Base-by-base conservation (phyloP, 106 monocot genomes). In the Allium fistulosum region DNA sequence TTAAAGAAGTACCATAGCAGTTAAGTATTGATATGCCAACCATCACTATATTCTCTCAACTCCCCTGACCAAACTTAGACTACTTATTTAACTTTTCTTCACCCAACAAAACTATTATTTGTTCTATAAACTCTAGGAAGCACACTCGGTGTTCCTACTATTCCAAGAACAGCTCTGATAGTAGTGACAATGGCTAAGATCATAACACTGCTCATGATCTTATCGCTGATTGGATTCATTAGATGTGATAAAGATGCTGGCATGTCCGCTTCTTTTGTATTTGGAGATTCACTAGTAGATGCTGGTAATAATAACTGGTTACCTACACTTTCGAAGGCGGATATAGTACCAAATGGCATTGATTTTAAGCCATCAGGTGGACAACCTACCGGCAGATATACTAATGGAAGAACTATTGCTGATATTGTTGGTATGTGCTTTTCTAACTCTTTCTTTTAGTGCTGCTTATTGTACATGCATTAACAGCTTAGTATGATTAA, bases 281-380 rank as follows among this genome's bases (percentile, higher is more conserved):
- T 95, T 26, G 87, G 94, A 3, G 94, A 91, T 74, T 95, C 94
- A 0, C 85, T 91, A 4, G 94, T 95, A n/a, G 94, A 95, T 58
- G 77, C 85, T 6, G 94, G 94, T 16, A 95, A 95, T 68, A 95
- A 95, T 55, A 95, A 95, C 69, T 91, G 70, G 80, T 53, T 95
- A 9, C 12, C 59, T 3, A 75, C 94, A 17, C 48, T 95, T 59
- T 95, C 94, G 0, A 85, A 81, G 78, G 94, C 90, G 0, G 72
- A 91, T 62, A 83, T 85, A 37, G 46, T 13, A 13, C 94, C 91
- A 6, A 95, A 95, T 46, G 87, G 91, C 16, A 91, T 95, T 17
- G 90, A 95, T 66, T 95, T 95, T 73, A 61, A 61, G 47, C 79
- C 83, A 26, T 81, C 87, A 4, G 88, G 77, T 10, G 94, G 94